Percentiles rank a stretch among this genome's conserved stretches.
Conservation (phyloP, 805 yeast genomes). For the Candida manassasensis region DNA sequence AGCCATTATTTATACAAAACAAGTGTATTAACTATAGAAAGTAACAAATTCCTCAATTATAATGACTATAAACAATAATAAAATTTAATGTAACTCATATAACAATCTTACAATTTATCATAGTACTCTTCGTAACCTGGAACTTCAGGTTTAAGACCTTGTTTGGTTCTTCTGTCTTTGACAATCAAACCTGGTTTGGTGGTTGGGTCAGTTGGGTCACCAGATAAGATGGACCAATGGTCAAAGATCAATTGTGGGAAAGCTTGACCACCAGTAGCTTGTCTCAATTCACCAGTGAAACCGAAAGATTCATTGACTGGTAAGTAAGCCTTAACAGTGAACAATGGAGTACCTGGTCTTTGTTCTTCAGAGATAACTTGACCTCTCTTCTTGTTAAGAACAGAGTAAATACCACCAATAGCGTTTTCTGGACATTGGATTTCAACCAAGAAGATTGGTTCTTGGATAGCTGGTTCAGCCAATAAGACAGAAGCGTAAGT, state of each 20-base stretch:
- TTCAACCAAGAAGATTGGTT: slow-evolving; percentile 98
- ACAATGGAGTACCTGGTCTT: slow-evolving; percentile 99
- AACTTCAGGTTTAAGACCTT: slow-evolving; percentile 94
- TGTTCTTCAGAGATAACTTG: slow-evolving; percentile 99
- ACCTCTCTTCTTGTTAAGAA: slow-evolving; percentile 99
- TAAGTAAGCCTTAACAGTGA: slow-evolving; percentile 99
- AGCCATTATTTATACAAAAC: neutral
- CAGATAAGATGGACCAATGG: slow-evolving; percentile 90
- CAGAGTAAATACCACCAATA: slow-evolving; percentile 99
- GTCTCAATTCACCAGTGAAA: slow-evolving; percentile 99
- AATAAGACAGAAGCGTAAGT: slow-evolving; percentile 96
- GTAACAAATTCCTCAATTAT: slow-evolving; percentile 3
- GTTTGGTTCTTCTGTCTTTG: slow-evolving; percentile 76
- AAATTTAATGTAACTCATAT: neutral
- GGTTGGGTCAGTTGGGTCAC: slow-evolving; percentile 89
- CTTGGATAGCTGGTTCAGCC: slow-evolving; percentile 99
- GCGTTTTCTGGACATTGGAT: slow-evolving; percentile 99
- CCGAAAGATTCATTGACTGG: slow-evolving; percentile 99
- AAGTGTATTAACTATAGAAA: slow-evolving; percentile 1
- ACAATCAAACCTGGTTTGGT: slow-evolving; percentile 60
- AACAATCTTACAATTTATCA: slow-evolving; percentile 65
- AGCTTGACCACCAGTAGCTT: slow-evolving; percentile 99
- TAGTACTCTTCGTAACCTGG: slow-evolving; percentile 99
- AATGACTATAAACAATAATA: slow-evolving; percentile 5
- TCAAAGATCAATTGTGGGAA: slow-evolving; percentile 99